Evolutionary conservation across 2,329 filamentous ascomycete species (phyloP), one percentile per base, ranked within the genome.

Genomic region (Paraphoma sp.): DNA sequence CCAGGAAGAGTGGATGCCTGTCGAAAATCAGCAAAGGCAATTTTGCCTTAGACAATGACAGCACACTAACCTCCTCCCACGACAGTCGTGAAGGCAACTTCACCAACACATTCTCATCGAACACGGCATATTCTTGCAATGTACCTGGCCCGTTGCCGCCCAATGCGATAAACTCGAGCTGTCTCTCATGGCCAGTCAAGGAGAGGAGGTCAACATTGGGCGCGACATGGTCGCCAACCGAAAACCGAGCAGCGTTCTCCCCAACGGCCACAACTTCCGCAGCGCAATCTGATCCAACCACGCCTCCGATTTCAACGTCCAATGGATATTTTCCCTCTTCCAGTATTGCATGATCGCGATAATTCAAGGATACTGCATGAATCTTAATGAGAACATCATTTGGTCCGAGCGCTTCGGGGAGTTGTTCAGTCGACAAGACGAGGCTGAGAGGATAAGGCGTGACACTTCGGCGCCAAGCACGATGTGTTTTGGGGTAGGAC

Each of bases 361-460:
- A 73, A 45, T 73, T 73, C 11, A 72, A 60, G 2, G 69, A 63
- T 16, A 69, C 64, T 16, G 70, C 67, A 42, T 62, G 68, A 42
- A 73, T 68, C 12, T 56, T 57, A 48, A 71, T 59, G 28, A 72
- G 40, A 2, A 73, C 65, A 23, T 69, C 64, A 11, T 56, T 36
- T 2, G 59, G 46, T 1, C 23, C 54, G 2, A 72, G 60, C 1
- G 48, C 40, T 6, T 55, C 33, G 2, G 68, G 64, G 2, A 69
- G 62, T 1, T 43, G 45, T 36, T 71, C 65, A 17, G 43, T 60
- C 2, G 59, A 53, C 6, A 43, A 51, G 5, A 33, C 44, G 36
- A 61, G 47, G 5, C 48, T 44, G 6, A 56, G 57, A 3, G 56
- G 67, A 44, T 56, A 62, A 2, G 59, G 31, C 11, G 40, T 40